phyloP scores from a whole-genome alignment of 345 rosid genomes.

The Ceriops tagal region DNA sequence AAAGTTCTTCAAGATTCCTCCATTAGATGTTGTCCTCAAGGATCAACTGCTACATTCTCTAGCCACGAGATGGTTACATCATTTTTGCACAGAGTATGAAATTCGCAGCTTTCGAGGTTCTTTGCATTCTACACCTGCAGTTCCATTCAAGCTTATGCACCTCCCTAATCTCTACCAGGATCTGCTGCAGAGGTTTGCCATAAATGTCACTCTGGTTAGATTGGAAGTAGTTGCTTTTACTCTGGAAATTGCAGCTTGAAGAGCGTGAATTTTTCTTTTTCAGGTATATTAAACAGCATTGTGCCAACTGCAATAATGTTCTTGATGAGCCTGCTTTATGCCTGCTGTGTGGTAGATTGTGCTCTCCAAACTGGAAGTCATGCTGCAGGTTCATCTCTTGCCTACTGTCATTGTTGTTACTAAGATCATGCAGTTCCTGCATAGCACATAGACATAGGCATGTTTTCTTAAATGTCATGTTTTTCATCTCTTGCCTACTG shows the following conservation, averaged over 20 bases:
- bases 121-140: conserved; percentile 53
- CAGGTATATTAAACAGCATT: conserved; percentile 75
- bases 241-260: conserved; percentile 10
- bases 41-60: conserved; percentile 46
- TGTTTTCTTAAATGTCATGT: conserved; percentile 5
- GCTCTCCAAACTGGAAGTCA: conserved; percentile 63
- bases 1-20: conserved; percentile 72
- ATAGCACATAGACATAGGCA: neutral
- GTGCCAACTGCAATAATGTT: conserved; percentile 51
- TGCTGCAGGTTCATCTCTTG: conserved; percentile 74
- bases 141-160: conserved; percentile 77
- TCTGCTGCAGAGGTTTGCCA: conserved; percentile 68
- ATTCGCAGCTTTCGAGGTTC: conserved; percentile 25
- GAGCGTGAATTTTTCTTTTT: conserved; percentile 10
- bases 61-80: conserved; percentile 60
- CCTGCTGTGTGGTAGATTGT: conserved; percentile 83
- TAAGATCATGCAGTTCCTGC: neutral
- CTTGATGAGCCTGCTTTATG: conserved; percentile 76
- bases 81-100: conserved; percentile 49
- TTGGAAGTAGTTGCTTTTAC: conserved; percentile 5
- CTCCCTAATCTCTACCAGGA: conserved; percentile 84
- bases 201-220: conserved; percentile 7
- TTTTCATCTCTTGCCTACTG: conserved; percentile 14
- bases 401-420: conserved; percentile 6
- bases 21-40: conserved; percentile 47